Base-by-base conservation (phyloP, 371 early-diverging fungal species). In the Vittaforma corneae region DNA sequence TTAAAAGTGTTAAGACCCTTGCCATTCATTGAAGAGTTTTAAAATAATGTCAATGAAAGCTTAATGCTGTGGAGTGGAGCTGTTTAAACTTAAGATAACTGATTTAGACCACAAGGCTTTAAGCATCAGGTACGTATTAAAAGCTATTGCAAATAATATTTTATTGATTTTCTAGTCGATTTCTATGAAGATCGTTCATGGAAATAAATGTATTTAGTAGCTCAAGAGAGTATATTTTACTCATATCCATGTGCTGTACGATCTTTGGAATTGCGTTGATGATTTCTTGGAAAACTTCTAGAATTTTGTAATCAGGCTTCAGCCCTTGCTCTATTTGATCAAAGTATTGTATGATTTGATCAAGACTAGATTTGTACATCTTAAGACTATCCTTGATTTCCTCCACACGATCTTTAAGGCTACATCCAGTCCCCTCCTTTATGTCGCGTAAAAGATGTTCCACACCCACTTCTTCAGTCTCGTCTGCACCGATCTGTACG, bases 381-480 rank as follows among this genome's bases (percentile, higher is more conserved):
- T 35, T 6, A 1, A 79, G 55, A 6, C 77, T 73, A 18, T 67
- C 57, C 40, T 57, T 68, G 33, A 75, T 71, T 0, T 38, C 60
- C 2, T 51, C 52, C 18, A 75, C 55, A 29, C 70, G 68, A 18
- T 75, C 69, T 34, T 50, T 69, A 30, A 71, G 35, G 18, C 55
- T 70, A 46, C 47, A 67, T 60, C 60, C 57, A 46, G 63, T 71
- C 57, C 53, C 67, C 35, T 69, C 67, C 44, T 71, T 69, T 71
- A 97, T 90, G 75, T 95, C 96, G 63, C 95, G 85, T 59, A 98
- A 82, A 68, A 98, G 82, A 74, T 96, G 96, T 77, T 97, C 99
- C 0, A 98, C 97, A 59, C 99, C 97, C 70, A 98, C 93, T 79
- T 97, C 97, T 80, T 98, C 99, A 5, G 96, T 89, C 81, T 98